phyloP scores from a whole-genome alignment of 495 filamentous ascomycete genomes.

The Aspergillus ellipticus region DNA sequence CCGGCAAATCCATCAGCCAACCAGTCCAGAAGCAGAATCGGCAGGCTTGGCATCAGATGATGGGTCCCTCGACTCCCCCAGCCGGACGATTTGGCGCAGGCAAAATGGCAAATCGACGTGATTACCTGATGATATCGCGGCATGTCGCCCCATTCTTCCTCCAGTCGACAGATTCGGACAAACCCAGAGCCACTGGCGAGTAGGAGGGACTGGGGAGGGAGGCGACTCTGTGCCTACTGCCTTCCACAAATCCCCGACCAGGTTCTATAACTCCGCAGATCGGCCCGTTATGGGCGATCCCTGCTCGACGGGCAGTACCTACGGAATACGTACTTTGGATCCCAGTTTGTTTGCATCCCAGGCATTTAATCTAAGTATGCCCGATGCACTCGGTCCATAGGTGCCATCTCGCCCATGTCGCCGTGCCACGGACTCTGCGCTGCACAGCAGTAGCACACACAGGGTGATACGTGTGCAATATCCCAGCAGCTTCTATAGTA shows the following conservation, averaged over 20 bases:
- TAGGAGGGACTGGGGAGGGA: neutral
- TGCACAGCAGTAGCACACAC: neutral
- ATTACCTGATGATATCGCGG: constrained; percentile 5
- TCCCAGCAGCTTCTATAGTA: neutral
- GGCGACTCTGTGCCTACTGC: neutral
- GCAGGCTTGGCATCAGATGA: constrained; percentile 19
- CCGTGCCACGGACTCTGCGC: neutral
- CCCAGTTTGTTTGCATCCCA: neutral
- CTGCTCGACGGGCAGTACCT: neutral
- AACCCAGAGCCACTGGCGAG: neutral
- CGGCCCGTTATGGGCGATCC: neutral
- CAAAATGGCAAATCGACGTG: constrained; percentile 1
- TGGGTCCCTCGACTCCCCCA: neutral
- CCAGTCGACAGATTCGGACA: neutral
- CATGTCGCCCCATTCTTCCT: constrained; percentile 1
- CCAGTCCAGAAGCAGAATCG: neutral
- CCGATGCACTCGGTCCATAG: neutral
- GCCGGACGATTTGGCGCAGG: neutral
- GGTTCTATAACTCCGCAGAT: neutral
- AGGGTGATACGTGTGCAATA: neutral
- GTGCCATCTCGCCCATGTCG: too few species aligned
- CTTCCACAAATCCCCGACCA: neutral
- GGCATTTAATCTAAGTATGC: neutral
- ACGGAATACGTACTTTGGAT: neutral
- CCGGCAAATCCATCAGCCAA: constrained; percentile 15